These are phyloP conservation scores for Kazachstania bromeliacearum DNA, from an alignment of 805 yeast genomes.

Conservation along the genomic window DNA sequence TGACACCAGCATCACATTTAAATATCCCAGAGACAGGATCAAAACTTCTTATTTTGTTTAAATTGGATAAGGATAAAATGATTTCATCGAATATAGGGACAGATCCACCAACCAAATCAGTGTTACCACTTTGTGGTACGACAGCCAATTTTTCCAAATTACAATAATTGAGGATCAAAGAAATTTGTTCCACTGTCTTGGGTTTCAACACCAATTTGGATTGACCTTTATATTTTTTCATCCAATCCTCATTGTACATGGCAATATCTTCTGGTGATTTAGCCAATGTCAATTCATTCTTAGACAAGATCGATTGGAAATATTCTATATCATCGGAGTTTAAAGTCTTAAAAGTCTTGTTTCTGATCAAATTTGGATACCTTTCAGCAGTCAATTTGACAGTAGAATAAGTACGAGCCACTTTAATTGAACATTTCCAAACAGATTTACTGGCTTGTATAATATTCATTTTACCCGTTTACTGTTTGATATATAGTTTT, in stretches of 20 bases:
- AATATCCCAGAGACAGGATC: slow-evolving; percentile 77
- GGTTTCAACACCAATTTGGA: slow-evolving; percentile 77
- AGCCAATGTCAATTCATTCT: slow-evolving; percentile 34
- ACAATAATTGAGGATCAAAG: slow-evolving; percentile 70
- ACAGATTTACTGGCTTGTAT: no score
- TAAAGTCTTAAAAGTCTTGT: slow-evolving; percentile 42
- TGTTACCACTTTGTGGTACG: slow-evolving; percentile 96
- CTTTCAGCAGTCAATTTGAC: slow-evolving; percentile 54
- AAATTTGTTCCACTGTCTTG: slow-evolving; percentile 65
- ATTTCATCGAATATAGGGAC: slow-evolving; percentile 89
- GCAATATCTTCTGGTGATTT: slow-evolving; percentile 56
- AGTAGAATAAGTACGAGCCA: background rate
- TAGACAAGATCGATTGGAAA: slow-evolving; percentile 52
- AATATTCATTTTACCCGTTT: no score
- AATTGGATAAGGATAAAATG: slow-evolving; percentile 53
- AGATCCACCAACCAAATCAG: slow-evolving; percentile 93
- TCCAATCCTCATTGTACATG: slow-evolving; percentile 83
- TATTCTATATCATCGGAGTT: slow-evolving; percentile 46
- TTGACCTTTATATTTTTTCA: slow-evolving; percentile 88
- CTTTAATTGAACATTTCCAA: no score
- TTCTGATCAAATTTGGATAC: slow-evolving; percentile 50
- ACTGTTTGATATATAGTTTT: no score
- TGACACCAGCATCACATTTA: slow-evolving; percentile 84
- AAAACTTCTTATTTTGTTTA: slow-evolving; percentile 75
- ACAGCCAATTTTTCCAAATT: slow-evolving; percentile 68